A percentile compares a stretch with the other conserved stretches of the same genome.
Evolutionary conservation across 164 flowering plant genomes (phyloP).

Genomic region (Hamamelis virginiana): DNA sequence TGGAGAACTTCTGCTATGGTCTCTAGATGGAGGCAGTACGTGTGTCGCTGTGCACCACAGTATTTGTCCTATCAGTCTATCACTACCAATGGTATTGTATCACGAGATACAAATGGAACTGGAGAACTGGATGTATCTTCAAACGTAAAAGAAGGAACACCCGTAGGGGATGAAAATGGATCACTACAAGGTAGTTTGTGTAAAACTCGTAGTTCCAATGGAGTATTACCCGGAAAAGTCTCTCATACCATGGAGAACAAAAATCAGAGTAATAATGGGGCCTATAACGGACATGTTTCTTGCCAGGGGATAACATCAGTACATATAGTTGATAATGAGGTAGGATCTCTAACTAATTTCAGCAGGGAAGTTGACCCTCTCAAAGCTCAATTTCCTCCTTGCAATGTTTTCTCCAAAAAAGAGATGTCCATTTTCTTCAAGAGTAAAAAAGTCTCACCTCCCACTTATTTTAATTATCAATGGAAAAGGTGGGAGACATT

Average conservation of each 20-base stretch:
- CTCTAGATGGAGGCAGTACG: slow-evolving; percentile 89
- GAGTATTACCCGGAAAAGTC: slow-evolving; percentile 8
- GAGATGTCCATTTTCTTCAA: slow-evolving; percentile 69
- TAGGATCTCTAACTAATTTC: slow-evolving; percentile 21
- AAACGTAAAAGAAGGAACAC: slow-evolving; percentile 7
- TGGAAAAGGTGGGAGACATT: slow-evolving; percentile 33
- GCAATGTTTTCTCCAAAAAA: slow-evolving; percentile 68
- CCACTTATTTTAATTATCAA: slow-evolving; percentile 35
- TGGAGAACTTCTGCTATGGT: slow-evolving; percentile 91
- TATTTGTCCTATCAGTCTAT: slow-evolving; percentile 18
- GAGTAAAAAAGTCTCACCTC: slow-evolving; percentile 53
- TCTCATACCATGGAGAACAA: slow-evolving; percentile 17
- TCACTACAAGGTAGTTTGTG: slow-evolving; percentile 21
- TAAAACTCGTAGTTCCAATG: slow-evolving; percentile 17
- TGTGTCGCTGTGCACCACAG: slow-evolving; percentile 39
- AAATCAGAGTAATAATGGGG: slow-evolving; percentile 22
- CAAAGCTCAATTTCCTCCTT: slow-evolving; percentile 72
- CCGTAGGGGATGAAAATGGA: slow-evolving; percentile 23
- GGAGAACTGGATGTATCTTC: slow-evolving; percentile 16
- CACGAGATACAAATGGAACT: slow-evolving; percentile 17
- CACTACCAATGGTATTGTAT: slow-evolving; percentile 10
- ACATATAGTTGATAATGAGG: slow-evolving; percentile 18
- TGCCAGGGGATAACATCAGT: slow-evolving; percentile 12
- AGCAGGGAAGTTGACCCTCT: slow-evolving; percentile 52
- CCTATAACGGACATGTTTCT: slow-evolving; percentile 18